Percentiles rank a stretch among this genome's conserved stretches.
Conservation (phyloP, 371 early-diverging fungal genomes). For the Cokeromyces recurvatus region DNA sequence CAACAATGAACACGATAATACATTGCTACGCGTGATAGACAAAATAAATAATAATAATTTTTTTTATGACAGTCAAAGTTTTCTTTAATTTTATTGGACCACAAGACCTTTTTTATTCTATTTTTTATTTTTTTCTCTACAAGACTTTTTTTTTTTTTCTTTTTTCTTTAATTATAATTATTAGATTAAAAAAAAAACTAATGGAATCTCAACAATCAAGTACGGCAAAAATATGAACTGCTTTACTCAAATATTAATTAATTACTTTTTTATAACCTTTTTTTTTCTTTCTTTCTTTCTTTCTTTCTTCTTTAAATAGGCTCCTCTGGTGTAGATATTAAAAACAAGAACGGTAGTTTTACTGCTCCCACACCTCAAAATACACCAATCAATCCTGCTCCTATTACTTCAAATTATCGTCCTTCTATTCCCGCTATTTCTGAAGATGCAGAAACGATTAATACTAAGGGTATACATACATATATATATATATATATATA, state of each 20-base stretch:
- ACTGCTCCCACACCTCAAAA: conserved; percentile 74
- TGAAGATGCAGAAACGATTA: conserved; percentile 48
- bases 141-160: not conserved
- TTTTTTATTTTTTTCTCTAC: no score
- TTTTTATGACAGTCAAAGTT: no score
- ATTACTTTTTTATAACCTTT: conserved; percentile 2
- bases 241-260: not conserved
- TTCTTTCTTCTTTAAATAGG: no score
- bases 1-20: no score
- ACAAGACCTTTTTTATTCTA: no score
- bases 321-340: conserved; percentile 34
- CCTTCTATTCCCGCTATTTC: conserved; percentile 41
- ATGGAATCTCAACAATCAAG: conserved; percentile 12
- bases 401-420: conserved; percentile 49
- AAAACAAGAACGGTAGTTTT: conserved; percentile 37
- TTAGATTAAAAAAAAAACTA: not conserved
- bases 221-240: not conserved
- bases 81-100: no score
- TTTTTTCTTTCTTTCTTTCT: no score
- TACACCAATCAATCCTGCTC: conserved; percentile 66
- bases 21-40: no score
- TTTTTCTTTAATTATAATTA: not conserved
- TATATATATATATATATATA: not conserved
- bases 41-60: no score
- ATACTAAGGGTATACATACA: conserved; percentile 14